Conservation (phyloP, 257 asterid species). For the Parsonsia alboflavescens region DNA sequence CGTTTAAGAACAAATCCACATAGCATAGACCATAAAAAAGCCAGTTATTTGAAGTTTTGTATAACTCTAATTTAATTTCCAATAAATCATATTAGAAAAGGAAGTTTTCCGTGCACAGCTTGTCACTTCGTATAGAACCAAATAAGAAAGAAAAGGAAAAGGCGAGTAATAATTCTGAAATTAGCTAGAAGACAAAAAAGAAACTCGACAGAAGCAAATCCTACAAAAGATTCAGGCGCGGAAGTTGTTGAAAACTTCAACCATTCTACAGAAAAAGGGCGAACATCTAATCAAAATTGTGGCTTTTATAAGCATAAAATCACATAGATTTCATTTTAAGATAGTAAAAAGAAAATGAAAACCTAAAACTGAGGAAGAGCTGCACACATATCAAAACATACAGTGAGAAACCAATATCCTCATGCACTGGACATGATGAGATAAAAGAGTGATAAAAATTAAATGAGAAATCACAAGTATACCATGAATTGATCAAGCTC, state of each 20-base stretch:
- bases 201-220: not conserved
- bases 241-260: not conserved
- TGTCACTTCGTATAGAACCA: not conserved
- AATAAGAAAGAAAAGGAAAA: not conserved
- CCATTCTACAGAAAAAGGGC: not conserved
- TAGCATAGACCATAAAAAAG: not conserved
- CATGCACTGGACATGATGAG: not conserved
- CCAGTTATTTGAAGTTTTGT: not conserved
- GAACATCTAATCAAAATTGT: not conserved
- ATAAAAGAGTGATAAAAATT: not conserved
- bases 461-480: conserved; percentile 1
- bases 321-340: not conserved
- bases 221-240: not conserved
- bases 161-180: not conserved
- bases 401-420: not conserved
- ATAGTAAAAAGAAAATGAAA: not conserved
- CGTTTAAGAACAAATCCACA: not conserved
- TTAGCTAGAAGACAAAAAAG: not conserved
- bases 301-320: not conserved
- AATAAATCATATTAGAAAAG: not conserved
- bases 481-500: conserved; percentile 99
- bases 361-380: not conserved
- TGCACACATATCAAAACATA: not conserved
- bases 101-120: not conserved
- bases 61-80: not conserved